These are phyloP conservation scores for Urtica urens DNA, from an alignment of 306 rosid species.

Conservation along the genomic window DNA sequence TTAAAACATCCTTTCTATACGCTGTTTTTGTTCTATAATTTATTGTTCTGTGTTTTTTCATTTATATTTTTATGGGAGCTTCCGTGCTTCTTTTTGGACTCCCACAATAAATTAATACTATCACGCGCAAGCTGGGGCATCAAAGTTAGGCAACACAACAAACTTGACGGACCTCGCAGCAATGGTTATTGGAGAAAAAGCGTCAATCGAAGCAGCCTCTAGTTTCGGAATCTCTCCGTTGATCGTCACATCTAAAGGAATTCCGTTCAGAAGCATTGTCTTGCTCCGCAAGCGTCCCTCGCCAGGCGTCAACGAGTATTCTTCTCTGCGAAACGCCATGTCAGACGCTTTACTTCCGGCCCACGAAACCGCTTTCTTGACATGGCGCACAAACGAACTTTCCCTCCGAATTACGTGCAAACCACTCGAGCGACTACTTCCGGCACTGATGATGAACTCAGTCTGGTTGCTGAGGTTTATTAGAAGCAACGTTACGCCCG, in stretches of 20 bases:
- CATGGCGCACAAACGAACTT: slow-evolving; percentile 23
- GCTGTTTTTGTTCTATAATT: not conserved
- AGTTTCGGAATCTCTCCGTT: slow-evolving; percentile 57
- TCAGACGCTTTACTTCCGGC: slow-evolving; percentile 61
- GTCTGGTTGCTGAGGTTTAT: slow-evolving; percentile 82
- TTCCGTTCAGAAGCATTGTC: slow-evolving; percentile 60
- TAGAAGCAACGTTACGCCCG: slow-evolving; percentile 57
- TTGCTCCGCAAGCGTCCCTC: slow-evolving; percentile 41
- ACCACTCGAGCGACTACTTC: slow-evolving; percentile 25
- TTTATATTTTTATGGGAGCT: not conserved
- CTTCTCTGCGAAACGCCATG: slow-evolving; percentile 49
- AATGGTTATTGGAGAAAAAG: slow-evolving; percentile 34
- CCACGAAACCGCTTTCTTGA: slow-evolving; percentile 73
- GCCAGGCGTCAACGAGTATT: slow-evolving; percentile 65
- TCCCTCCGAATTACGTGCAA: slow-evolving; percentile 9
- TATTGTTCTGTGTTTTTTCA: not conserved
- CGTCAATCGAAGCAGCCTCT: slow-evolving; percentile 30
- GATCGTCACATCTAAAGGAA: slow-evolving; percentile 44
- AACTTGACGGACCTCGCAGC: slow-evolving; percentile 34
- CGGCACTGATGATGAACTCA: slow-evolving; percentile 29
- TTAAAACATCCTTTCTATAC: too few relatives aligned
- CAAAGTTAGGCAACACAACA: slow-evolving; percentile 39
- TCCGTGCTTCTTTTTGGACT: slow-evolving; percentile 1
- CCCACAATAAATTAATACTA: slow-evolving; percentile 7
- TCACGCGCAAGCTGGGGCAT: slow-evolving; percentile 42